Conservation (phyloP, 441 rosid species). For the Bruguiera hainesii region DNA sequence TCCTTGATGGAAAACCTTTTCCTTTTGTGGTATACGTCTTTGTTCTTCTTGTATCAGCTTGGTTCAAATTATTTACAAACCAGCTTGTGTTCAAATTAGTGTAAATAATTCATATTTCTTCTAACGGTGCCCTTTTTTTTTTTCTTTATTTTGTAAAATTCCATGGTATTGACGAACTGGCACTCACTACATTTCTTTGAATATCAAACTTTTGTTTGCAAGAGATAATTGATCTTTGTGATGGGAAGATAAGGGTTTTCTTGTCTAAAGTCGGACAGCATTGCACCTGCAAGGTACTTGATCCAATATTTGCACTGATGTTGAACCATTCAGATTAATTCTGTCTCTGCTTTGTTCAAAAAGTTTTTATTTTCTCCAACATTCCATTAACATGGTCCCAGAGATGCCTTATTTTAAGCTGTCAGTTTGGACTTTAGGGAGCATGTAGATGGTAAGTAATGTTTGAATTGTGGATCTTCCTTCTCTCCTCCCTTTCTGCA, state of each 20-base stretch:
- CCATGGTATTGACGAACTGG: not conserved
- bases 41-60: not conserved
- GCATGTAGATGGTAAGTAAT: no score
- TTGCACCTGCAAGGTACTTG: conserved; percentile 20
- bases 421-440: no score
- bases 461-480: no score
- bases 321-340: not conserved
- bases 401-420: no score
- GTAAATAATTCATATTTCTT: conserved; percentile 16
- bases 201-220: conserved; percentile 26
- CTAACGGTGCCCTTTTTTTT: not conserved
- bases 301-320: conserved; percentile 7
- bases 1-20: conserved; percentile 15
- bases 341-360: not conserved
- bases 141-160: not conserved
- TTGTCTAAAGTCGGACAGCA: conserved; percentile 9
- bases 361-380: not conserved
- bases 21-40: not conserved
- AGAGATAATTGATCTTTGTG: conserved; percentile 25
- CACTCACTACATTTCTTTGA: conserved; percentile 18
- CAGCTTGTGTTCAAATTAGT: conserved; percentile 12
- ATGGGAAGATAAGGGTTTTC: conserved; percentile 3
- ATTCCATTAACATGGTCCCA: not conserved
- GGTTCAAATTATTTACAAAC: not conserved
- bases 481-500: no score